Base-by-base conservation (phyloP, 2,329 filamentous ascomycete species). In the Alternaria rosae region DNA sequence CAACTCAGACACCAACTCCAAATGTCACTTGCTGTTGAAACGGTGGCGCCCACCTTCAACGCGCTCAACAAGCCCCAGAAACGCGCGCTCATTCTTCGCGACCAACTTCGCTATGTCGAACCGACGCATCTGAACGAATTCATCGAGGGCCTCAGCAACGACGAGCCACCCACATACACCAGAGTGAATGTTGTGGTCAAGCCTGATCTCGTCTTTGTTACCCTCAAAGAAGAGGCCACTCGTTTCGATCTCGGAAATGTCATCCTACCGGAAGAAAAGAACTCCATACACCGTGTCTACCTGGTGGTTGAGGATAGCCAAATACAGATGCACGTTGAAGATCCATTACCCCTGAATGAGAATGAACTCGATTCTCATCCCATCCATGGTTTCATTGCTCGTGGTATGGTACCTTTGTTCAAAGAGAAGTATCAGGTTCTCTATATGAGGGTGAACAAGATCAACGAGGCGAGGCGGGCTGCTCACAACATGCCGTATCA, bases 231-330 rank as follows among this genome's bases (percentile, higher is more conserved):
- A 9, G 50, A 45, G 9, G 73, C 72, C 1, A 69, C 59, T 7
- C 59, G 38, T 9, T 73, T 72, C 53, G 73, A 77, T 25, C 53
- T 78, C 2, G 75, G 76, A 13, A 78, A 78, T 25, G 73, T 78
- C 0, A 45, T 61, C 17, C 72, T 74, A 25, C 44, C 61, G 2
- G 67, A 70, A 32, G 64, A 69, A 10, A 57, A 53, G 3, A 66
- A 70, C 20, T 41, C 35, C 9, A 48, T 71, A 13, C 53, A 59
- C 15, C 59, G 63, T 2, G 63, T 68, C 1, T 56, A 63, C n/a
- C 30, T 77, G 4, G 51, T 62, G 2, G 57, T 73, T 5, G 69
- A 75, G 3, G 54, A 67, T 20, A 71, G 66, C 5, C 59, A 61
- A 0, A 65, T 70, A 23, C 65, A 76, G 54, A 59, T 72, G 54